Evolutionary conservation across 148 eudicot species (phyloP), one percentile per base, ranked within the genome.

Genomic region (Chenopodium formosanum): DNA sequence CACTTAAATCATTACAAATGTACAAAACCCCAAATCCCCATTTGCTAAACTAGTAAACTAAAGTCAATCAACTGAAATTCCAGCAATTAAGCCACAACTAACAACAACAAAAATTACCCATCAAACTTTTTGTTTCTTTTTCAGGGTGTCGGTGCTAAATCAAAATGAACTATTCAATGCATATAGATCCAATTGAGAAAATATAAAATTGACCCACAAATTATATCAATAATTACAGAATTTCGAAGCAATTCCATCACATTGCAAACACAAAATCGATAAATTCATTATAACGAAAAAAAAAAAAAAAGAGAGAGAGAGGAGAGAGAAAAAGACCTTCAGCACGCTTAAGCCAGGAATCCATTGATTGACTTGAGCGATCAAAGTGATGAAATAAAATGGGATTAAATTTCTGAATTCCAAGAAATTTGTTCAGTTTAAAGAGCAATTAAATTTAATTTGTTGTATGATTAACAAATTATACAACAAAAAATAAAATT

Each of bases 311-410:
- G n/a, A n/a, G n/a, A n/a, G 1, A 25, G 11, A 67, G 76, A 48
- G 29, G 62, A 68, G 34, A 37, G 32, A 80, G 27, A 29, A 19
- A 17, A 73, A 32, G 40, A 92, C 97, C 98, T 94, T 94, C 97
- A 44, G 98, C 98, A 67, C 94, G 94, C 85, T 91, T 91, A 79
- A 94, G 93, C 94, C 97, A 94, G 50, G 88, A 85, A 79, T 90
- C 91, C 98, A 94, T 94, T 22, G 84, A 73, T 75, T 53, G 62
- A 56, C 20, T 56, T 56, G 62, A 47, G 67, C 62, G 78, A 83
- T 85, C 83, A 79, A 40, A 84, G n/a, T 75, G 70, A 82, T 32
- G 67, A 82, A n/a, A 53, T 25, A 50, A 67, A 47, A 72, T 7
- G 70, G 10, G 48, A 31, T 31, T 68, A 69, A 10, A 76, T 22